Evolutionary conservation across 177 flowering plant species (phyloP).

Genomic region (Tripterygium wilfordii): DNA sequence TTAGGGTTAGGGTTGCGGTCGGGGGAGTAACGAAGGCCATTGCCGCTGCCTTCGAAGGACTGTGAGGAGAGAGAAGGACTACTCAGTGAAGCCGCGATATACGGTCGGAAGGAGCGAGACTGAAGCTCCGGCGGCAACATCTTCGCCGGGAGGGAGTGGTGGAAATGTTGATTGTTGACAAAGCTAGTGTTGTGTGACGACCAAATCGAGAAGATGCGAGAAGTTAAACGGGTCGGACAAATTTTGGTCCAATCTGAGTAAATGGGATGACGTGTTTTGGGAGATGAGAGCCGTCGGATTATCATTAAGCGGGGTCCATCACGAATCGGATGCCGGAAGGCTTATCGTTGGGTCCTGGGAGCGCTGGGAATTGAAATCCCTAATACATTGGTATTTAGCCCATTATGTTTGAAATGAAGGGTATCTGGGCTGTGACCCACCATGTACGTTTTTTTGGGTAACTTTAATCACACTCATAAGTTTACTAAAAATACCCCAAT

Average conservation of each 20-base stretch:
- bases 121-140: constrained; percentile 83
- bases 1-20: constrained; percentile 34
- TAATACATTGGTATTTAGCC: too few species aligned
- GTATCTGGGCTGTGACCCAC: too few species aligned
- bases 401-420: too few species aligned
- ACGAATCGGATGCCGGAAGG: neutral
- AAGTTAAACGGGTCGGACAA: too few species aligned
- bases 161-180: neutral
- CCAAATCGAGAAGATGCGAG: too few species aligned
- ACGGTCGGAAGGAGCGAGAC: constrained; percentile 49
- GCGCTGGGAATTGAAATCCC: neutral
- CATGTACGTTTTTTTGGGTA: too few species aligned
- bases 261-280: constrained; percentile 6
- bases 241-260: neutral
- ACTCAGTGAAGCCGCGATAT: constrained; percentile 43
- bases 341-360: neutral
- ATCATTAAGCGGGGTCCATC: neutral
- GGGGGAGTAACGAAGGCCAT: constrained; percentile 23
- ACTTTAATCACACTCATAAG: too few species aligned
- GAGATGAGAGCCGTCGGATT: constrained; percentile 13
- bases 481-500: too few species aligned
- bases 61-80: constrained; percentile 57
- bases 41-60: constrained; percentile 38
- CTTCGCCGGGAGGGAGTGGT: constrained; percentile 15
- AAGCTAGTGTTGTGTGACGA: neutral